A percentile compares a stretch with the other conserved stretches of the same genome.
These are phyloP conservation scores for Aureobasidium sp. DNA, from an alignment of 2,329 filamentous ascomycete genomes.

Conservation along the genomic window DNA sequence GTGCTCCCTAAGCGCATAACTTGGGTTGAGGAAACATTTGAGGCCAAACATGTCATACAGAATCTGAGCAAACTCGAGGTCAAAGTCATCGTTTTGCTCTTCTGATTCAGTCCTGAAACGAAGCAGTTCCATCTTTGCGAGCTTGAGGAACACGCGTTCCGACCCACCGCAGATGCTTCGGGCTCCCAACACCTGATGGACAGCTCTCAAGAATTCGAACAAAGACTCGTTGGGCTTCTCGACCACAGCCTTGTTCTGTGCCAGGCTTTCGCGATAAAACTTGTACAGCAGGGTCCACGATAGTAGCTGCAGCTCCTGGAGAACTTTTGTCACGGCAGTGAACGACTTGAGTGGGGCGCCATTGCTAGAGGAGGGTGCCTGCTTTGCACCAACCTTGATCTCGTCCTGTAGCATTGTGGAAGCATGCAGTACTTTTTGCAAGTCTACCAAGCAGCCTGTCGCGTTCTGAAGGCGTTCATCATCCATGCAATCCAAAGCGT, in stretches of 20 bases:
- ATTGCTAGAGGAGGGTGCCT: constrained; percentile 50
- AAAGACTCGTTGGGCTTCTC: constrained; percentile 57
- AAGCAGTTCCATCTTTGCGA: constrained; percentile 79
- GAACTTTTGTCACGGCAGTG: constrained; percentile 28
- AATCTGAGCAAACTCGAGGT: constrained; percentile 78
- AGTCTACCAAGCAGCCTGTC: constrained; percentile 59
- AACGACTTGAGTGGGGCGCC: constrained; percentile 25
- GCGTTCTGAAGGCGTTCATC: constrained; percentile 66
- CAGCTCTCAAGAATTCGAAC: constrained; percentile 67
- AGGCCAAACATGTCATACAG: constrained; percentile 75
- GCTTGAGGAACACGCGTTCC: constrained; percentile 78
- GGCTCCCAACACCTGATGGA: constrained; percentile 76
- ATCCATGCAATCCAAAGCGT: constrained; percentile 75
- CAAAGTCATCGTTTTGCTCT: constrained; percentile 68
- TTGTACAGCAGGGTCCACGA: constrained; percentile 83
- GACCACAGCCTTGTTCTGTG: constrained; percentile 57
- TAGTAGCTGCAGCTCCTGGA: constrained; percentile 80
- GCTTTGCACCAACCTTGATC: constrained; percentile 64
- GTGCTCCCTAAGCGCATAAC: constrained; percentile 52
- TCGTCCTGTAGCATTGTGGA: constrained; percentile 78
- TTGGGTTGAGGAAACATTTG: constrained; percentile 44
- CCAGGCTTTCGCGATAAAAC: constrained; percentile 64
- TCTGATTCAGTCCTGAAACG: constrained; percentile 39
- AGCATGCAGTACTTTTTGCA: constrained; percentile 68
- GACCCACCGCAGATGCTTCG: constrained; percentile 78